A percentile compares a stretch with the other conserved stretches of the same genome.
Conservation (phyloP, 345 rosid genomes). For the Nephelium lappaceum region DNA sequence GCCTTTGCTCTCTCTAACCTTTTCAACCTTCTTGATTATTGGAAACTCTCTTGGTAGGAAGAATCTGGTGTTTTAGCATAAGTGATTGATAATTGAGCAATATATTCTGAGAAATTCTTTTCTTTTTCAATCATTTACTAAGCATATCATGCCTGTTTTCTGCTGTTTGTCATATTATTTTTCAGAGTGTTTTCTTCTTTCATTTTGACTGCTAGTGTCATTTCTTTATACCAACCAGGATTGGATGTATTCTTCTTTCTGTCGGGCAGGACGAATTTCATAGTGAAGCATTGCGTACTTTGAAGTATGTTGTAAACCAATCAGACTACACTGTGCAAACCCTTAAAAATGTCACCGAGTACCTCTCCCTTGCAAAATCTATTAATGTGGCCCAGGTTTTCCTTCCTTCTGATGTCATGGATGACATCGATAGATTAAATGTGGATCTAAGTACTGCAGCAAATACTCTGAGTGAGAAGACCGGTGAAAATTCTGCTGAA, state of each 20-base stretch:
- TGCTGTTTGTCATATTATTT: neutral
- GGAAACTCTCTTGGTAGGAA: neutral
- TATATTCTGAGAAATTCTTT: neutral
- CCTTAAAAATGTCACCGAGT: constrained; percentile 80
- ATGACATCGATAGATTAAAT: constrained; percentile 77
- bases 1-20: neutral
- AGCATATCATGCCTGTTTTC: neutral
- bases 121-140: neutral
- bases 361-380: constrained; percentile 85
- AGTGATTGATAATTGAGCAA: neutral
- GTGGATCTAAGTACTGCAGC: constrained; percentile 75
- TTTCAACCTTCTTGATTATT: neutral
- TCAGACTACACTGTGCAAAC: constrained; percentile 88
- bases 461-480: constrained; percentile 62
- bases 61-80: neutral
- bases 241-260: constrained; percentile 88
- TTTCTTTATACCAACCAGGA: constrained; percentile 44
- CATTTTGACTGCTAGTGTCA: constrained; percentile 16
- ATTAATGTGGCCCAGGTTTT: constrained; percentile 78
- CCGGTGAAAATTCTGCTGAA: constrained; percentile 67
- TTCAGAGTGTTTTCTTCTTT: neutral
- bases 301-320: constrained; percentile 88
- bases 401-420: constrained; percentile 72
- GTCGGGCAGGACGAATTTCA: constrained; percentile 92
- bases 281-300: constrained; percentile 67